phyloP scores from a whole-genome alignment of 2,329 filamentous ascomycete genomes.

The Clarireedia hainanense region DNA sequence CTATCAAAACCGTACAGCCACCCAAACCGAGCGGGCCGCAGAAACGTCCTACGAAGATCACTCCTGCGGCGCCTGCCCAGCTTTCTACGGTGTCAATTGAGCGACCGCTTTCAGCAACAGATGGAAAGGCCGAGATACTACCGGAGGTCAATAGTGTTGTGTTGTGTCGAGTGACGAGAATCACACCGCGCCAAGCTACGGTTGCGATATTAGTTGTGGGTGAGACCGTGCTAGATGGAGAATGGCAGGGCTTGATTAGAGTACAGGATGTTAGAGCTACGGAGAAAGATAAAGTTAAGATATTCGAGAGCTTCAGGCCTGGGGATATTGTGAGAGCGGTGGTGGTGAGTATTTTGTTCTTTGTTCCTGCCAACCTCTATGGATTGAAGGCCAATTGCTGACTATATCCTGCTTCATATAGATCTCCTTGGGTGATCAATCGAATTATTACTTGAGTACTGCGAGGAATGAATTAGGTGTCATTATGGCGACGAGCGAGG shows the following conservation, averaged over 20 bases:
- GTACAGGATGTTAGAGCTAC: slow-evolving; percentile 89
- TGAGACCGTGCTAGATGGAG: slow-evolving; percentile 62
- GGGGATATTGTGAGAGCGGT: slow-evolving; percentile 85
- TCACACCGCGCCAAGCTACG: slow-evolving; percentile 76
- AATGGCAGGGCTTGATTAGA: slow-evolving; percentile 79
- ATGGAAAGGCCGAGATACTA: slow-evolving; percentile 58
- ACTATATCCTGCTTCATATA: slow-evolving; percentile 25
- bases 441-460: slow-evolving; percentile 91
- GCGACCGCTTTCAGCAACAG: slow-evolving; percentile 16
- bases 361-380: not conserved
- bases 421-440: slow-evolving; percentile 88
- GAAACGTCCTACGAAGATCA: slow-evolving; percentile 53
- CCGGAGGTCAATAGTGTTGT: slow-evolving; percentile 76
- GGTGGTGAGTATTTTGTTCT: slow-evolving; percentile 47
- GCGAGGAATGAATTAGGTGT: slow-evolving; percentile 88
- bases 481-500: slow-evolving; percentile 84
- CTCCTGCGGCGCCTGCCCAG: slow-evolving; percentile 34
- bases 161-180: slow-evolving; percentile 76
- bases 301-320: slow-evolving; percentile 84
- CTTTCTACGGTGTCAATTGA: slow-evolving; percentile 50
- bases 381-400: not conserved
- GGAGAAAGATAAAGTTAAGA: slow-evolving; percentile 90
- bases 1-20: slow-evolving; percentile 46
- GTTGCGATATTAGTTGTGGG: slow-evolving; percentile 81
- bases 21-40: slow-evolving; percentile 36